These are phyloP conservation scores for Penicillium nucicola DNA, from an alignment of 495 filamentous ascomycete genomes.

Conservation along the genomic window DNA sequence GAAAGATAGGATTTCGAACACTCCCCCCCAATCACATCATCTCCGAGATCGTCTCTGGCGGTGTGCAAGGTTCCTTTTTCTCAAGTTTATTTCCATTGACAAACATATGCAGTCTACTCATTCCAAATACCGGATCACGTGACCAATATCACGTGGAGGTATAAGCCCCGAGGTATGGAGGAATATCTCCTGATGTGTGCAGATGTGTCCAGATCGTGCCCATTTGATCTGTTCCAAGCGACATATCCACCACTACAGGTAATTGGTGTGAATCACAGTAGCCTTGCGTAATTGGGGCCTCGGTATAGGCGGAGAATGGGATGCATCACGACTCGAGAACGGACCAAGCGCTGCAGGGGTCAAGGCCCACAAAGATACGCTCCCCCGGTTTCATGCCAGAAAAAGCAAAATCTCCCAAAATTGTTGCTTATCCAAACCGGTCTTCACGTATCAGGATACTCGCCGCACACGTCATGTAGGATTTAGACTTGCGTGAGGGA, in stretches of 20 bases:
- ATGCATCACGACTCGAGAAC: not conserved
- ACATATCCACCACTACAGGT: too few relatives aligned
- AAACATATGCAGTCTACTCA: not conserved
- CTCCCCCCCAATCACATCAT: slow-evolving; percentile 18
- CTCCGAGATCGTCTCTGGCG: slow-evolving; percentile 14
- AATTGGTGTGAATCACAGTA: not conserved
- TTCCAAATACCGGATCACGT: not conserved
- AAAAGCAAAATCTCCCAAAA: not conserved
- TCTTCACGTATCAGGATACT: not conserved
- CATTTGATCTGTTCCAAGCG: too few relatives aligned
- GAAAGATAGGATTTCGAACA: not conserved
- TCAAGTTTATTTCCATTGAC: not conserved
- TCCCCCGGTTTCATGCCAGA: slow-evolving; percentile 4
- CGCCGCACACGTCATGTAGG: slow-evolving; percentile 3
- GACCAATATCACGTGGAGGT: not conserved
- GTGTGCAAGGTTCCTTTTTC: slow-evolving; percentile 8
- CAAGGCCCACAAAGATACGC: slow-evolving; percentile 3
- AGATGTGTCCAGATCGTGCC: too few relatives aligned
- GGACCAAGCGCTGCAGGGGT: slow-evolving; percentile 6
- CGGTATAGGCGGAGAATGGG: not conserved
- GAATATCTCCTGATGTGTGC: too few relatives aligned
- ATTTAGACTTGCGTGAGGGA: not conserved
- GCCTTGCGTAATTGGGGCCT: too few relatives aligned
- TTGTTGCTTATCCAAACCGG: not conserved
- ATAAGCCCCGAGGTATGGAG: not conserved